Percentiles rank a stretch among this genome's conserved stretches.
Conservation (phyloP, 306 rosid genomes). For the Cercis canadensis region DNA sequence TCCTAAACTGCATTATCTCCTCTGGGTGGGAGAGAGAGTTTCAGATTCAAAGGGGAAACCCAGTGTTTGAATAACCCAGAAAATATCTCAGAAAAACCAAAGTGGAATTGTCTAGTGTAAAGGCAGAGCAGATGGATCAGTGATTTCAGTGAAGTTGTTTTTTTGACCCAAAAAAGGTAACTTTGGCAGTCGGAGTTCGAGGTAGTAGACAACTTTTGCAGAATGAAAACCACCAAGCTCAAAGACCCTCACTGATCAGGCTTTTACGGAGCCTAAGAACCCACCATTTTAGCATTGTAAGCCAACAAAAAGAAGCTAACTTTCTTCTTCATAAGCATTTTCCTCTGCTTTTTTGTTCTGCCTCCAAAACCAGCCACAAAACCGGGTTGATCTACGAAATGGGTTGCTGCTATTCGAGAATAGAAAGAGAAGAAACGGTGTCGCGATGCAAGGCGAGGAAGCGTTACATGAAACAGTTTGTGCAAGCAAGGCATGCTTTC, state of each 20-base stretch:
- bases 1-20: conserved; percentile 21
- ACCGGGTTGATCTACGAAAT: conserved; percentile 37
- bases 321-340: conserved; percentile 8
- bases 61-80: background rate
- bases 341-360: background rate
- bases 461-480: conserved; percentile 84
- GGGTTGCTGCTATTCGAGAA: conserved; percentile 83
- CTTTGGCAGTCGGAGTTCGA: conserved; percentile 38
- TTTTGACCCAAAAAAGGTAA: conserved; percentile 16
- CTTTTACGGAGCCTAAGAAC: background rate
- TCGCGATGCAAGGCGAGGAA: conserved; percentile 75
- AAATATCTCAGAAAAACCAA: background rate
- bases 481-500: conserved; percentile 75
- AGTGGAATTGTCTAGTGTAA: background rate
- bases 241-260: background rate
- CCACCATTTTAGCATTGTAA: background rate
- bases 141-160: background rate
- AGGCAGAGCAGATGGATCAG: background rate
- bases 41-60: background rate
- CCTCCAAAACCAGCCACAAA: background rate
- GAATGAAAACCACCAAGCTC: background rate
- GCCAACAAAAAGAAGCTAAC: background rate
- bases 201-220: conserved; percentile 19
- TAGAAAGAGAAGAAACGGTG: conserved; percentile 83
- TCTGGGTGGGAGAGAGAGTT: background rate